Base-by-base conservation (phyloP, 1,284 basidiomycete species). In the Heterobasidion parviporum region DNA sequence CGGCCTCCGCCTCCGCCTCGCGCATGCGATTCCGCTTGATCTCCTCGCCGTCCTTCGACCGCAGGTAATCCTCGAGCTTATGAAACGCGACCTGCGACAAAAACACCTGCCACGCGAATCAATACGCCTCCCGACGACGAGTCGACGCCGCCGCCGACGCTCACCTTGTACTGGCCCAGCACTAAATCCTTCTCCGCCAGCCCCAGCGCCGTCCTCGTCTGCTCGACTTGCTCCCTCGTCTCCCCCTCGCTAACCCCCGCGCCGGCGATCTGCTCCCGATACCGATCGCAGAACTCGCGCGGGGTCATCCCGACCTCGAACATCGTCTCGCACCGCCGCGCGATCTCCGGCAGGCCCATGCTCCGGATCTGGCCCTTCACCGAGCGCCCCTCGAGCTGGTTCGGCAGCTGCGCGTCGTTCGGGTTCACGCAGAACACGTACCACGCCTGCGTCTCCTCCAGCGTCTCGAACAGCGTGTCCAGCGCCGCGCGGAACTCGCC, bases 341-440 rank as follows among this genome's bases (percentile, higher is more conserved):
- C 82, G 63, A 98, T 82, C 71, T 94, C 90, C 2, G 87, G 75
- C 58, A 98, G 64, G 0, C 93, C 92, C 38, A 89, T 69, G 55
- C 89, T 89, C 57, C 90, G 81, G 54, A 98, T 87, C 72, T 98
- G 96, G 0, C 91, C 89, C 69, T 96, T 97, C 57, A 98, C 86
- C 34, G 88, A 87, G 38, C 93, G 80, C 2, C 92, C 91, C 73
- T 99, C 96, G 56, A 97, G 75, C 69, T 98, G 94, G 67, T 94
- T 93, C 34, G 94, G 92, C 16, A 98, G 74, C 68, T 97, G 94
- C 16, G 91, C 89, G 72, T 98, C 94, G 67, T 98, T 98, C 9
- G 94, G 94, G 63, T 92, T 94, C 61, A 98, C 70, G 66, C 93
- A 97, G 70, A 97, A 90, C 6, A 97, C 80, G 65, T 88, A 90